A percentile compares a stretch with the other conserved stretches of the same genome.
Evolutionary conservation across 257 asterid genomes (phyloP).

Genomic region (Lycium barbarum): DNA sequence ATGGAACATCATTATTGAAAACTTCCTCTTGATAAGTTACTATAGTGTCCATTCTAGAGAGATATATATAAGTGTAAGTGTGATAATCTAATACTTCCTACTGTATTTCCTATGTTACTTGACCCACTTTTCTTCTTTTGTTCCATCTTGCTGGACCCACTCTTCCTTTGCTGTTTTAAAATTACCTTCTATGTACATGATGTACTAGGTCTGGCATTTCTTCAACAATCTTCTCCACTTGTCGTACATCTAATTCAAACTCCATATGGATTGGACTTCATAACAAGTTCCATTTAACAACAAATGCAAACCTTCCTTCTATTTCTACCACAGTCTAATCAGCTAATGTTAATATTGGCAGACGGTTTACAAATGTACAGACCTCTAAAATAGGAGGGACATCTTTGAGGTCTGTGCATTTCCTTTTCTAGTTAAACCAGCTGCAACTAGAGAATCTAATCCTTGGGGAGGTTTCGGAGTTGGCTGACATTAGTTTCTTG

Average conservation of each 20-base stretch:
- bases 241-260: neutral
- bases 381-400: neutral
- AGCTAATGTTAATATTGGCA: neutral
- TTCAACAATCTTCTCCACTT: neutral
- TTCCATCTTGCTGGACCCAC: neutral
- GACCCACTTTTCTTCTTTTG: neutral
- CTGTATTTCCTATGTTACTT: neutral
- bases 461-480: neutral
- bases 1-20: neutral
- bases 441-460: neutral
- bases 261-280: neutral
- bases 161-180: neutral
- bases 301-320: neutral
- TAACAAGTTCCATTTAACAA: neutral
- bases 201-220: constrained; percentile 7
- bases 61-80: neutral
- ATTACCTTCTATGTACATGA: neutral
- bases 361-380: neutral
- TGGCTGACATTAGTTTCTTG: neutral
- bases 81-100: neutral
- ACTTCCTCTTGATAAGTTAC: neutral
- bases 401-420: neutral
- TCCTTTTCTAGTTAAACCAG: constrained; percentile 1
- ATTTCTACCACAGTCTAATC: neutral
- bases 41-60: neutral